Evolutionary conservation across 495 filamentous ascomycete genomes (phyloP).

Genomic region (Parathielavia hyrcaniae): DNA sequence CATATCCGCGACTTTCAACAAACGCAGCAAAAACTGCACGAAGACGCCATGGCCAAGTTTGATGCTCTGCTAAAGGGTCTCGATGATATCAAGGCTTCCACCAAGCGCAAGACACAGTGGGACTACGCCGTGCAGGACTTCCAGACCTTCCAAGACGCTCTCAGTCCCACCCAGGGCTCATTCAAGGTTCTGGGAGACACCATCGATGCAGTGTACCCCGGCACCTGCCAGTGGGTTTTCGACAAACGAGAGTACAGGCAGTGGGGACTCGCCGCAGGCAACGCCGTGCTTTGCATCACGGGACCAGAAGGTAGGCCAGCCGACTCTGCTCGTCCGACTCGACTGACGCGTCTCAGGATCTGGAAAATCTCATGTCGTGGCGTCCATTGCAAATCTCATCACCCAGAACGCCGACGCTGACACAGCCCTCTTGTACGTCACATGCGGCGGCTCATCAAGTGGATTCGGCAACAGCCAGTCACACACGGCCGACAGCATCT

Average conservation of each 20-base stretch:
- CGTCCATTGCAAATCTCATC: slow-evolving; percentile 18
- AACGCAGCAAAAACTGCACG: slow-evolving; percentile 18
- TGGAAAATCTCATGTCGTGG: slow-evolving; percentile 24
- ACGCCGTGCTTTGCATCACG: slow-evolving; percentile 17
- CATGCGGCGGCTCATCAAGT: slow-evolving; percentile 8
- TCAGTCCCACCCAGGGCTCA: slow-evolving; percentile 12
- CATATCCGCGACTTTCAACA: slow-evolving; percentile 22
- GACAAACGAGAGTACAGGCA: slow-evolving; percentile 2
- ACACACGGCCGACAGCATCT: slow-evolving; percentile 19
- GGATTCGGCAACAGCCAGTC: background rate
- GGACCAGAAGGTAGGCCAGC: slow-evolving; percentile 22
- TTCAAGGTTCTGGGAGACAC: slow-evolving; percentile 10
- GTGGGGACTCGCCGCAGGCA: slow-evolving; percentile 8
- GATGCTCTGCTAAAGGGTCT: slow-evolving; percentile 19
- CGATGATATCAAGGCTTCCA: slow-evolving; percentile 21
- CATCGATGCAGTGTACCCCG: slow-evolving; percentile 19
- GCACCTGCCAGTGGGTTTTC: slow-evolving; percentile 25
- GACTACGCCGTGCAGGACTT: slow-evolving; percentile 26
- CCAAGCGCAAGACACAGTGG: slow-evolving; percentile 26
- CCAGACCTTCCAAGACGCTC: slow-evolving; percentile 12
- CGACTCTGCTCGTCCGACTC: background rate
- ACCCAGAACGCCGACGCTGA: background rate
- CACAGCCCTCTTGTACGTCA: slow-evolving; percentile 19
- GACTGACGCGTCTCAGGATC: slow-evolving; percentile 10
- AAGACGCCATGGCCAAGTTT: slow-evolving; percentile 16